Conservation (phyloP, 768 basidiomycete genomes). For the Lentinula lateritia region DNA sequence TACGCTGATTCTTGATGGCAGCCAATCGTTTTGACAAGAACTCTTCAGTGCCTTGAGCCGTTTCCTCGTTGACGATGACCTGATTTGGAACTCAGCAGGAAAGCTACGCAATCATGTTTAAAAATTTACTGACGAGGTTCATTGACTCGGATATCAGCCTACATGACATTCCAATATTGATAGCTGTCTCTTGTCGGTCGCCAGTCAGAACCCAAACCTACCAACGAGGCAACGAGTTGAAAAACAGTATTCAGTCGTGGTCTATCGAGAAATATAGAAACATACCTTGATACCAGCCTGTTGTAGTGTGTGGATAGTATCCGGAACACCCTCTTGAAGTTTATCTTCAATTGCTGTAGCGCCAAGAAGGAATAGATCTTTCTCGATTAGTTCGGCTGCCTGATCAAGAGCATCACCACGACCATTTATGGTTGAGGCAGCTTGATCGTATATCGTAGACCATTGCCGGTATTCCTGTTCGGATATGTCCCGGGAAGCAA, state of each 20-base stretch:
- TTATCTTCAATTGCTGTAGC: slow-evolving; percentile 99
- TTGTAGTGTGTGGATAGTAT: slow-evolving; percentile 95
- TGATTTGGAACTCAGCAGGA: slow-evolving; percentile 22
- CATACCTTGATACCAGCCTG: slow-evolving; percentile 93
- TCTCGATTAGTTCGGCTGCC: slow-evolving; percentile 94
- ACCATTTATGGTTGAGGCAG: slow-evolving; percentile 92
- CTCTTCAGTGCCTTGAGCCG: slow-evolving; percentile 71
- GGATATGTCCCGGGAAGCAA: slow-evolving; percentile 90
- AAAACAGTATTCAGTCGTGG: not conserved
- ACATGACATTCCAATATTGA: slow-evolving; percentile 98
- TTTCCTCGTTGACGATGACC: slow-evolving; percentile 95
- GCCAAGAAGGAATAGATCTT: slow-evolving; percentile 86
- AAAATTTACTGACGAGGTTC: slow-evolving; percentile 70
- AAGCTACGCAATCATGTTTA: not conserved
- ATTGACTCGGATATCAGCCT: slow-evolving; percentile 96
- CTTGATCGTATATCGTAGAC: slow-evolving; percentile 83
- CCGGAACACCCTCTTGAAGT: slow-evolving; percentile 96
- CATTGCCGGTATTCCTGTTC: slow-evolving; percentile 89
- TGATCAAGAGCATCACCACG: slow-evolving; percentile 92
- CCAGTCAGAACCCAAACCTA: slow-evolving; percentile 98
- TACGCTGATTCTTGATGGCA: slow-evolving; percentile 91
- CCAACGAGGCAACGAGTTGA: not conserved
- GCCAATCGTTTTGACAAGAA: slow-evolving; percentile 84
- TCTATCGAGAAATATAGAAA: not conserved
- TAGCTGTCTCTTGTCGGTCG: slow-evolving; percentile 97